Conservation (phyloP, 768 basidiomycete species). For the Cystofilobasidium capitatum region DNA sequence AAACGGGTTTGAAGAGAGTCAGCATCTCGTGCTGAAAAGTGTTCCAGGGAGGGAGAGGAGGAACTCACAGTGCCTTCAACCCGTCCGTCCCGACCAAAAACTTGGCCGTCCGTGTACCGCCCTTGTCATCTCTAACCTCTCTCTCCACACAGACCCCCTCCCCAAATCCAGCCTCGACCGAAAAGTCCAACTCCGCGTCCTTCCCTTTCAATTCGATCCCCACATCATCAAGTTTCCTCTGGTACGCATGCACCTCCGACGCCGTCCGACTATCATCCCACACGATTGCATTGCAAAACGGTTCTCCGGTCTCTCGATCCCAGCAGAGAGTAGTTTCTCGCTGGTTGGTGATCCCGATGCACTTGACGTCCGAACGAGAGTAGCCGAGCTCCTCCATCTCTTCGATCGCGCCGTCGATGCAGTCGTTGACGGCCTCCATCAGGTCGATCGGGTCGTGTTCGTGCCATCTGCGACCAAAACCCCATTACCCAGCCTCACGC, state of each 20-base stretch:
- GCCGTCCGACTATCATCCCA: constrained; percentile 96
- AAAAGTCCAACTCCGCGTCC: constrained; percentile 57
- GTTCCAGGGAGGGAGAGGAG: no score
- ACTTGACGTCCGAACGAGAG: constrained; percentile 71
- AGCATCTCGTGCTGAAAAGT: no score
- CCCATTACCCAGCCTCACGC: no score
- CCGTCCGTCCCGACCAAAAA: constrained; percentile 44
- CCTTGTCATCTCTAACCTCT: not conserved
- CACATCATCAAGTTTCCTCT: constrained; percentile 57
- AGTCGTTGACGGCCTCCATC: constrained; percentile 58
- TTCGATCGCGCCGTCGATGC: constrained; percentile 62
- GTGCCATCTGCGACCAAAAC: constrained; percentile 80
- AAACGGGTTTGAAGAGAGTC: not conserved
- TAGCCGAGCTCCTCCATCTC: constrained; percentile 66
- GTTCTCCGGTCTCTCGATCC: constrained; percentile 81
- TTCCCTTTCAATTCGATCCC: constrained; percentile 68
- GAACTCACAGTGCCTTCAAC: constrained; percentile 33
- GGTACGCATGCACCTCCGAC: constrained; percentile 67
- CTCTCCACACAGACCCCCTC: constrained; percentile 25
- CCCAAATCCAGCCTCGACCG: constrained; percentile 40
- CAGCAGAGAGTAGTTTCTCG: constrained; percentile 91
- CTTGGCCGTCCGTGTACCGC: constrained; percentile 34
- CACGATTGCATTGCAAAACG: constrained; percentile 64
- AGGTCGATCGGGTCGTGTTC: constrained; percentile 85
- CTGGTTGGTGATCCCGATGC: constrained; percentile 90